phyloP scores from a whole-genome alignment of 495 filamentous ascomycete species.

The Neurospora sp. region DNA sequence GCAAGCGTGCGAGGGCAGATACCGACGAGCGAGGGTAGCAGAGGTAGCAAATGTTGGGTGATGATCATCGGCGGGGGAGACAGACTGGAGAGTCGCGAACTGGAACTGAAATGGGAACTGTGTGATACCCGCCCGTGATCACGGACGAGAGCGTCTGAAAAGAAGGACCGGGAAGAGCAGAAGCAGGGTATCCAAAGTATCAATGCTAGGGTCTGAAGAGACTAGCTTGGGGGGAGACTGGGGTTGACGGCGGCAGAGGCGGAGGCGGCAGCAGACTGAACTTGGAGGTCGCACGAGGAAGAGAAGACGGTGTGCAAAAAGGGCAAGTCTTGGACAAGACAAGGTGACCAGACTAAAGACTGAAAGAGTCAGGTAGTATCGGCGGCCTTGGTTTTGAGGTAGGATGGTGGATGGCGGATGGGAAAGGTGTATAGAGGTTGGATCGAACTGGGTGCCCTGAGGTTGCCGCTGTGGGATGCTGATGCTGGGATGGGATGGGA shows the following conservation, averaged over 20 bases:
- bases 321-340: background rate
- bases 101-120: background rate
- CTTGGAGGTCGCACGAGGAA: slow-evolving; percentile 6
- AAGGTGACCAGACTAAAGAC: background rate
- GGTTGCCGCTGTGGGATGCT: background rate
- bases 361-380: background rate
- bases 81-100: background rate
- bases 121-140: background rate
- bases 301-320: slow-evolving; percentile 1
- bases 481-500: background rate
- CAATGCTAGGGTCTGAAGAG: background rate
- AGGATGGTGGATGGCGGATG: background rate
- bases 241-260: slow-evolving; percentile 8
- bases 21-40: background rate
- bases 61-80: background rate
- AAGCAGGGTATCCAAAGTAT: background rate
- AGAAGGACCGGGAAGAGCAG: background rate
- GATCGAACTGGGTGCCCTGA: background rate
- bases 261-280: slow-evolving; percentile 3
- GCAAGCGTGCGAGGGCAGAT: background rate
- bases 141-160: background rate
- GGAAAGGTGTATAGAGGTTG: background rate
- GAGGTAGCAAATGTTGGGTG: background rate
- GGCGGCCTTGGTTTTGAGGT: background rate
- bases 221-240: background rate